Conservation (phyloP, 2,329 filamentous ascomycete species). For the Coniella vitis region DNA sequence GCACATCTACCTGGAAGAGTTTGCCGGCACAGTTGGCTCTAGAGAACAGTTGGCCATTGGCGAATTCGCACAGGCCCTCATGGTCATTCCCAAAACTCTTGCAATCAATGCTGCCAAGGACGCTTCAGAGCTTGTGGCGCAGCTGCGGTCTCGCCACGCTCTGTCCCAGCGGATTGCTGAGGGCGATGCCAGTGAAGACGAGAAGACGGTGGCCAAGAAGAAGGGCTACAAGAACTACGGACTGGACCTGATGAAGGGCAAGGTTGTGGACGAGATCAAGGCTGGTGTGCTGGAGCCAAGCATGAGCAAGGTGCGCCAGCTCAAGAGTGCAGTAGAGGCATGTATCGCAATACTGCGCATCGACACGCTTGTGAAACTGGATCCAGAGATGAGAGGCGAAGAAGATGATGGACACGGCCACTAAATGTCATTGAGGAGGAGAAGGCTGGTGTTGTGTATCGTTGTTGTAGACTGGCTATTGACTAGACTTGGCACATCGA, state of each 20-base stretch:
- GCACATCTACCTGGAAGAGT: conserved; percentile 98
- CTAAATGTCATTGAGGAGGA: too few species aligned
- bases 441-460: neutral
- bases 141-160: conserved; percentile 89
- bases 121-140: conserved; percentile 87
- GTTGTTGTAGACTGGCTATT: neutral
- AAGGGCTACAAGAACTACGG: conserved; percentile 99
- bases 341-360: conserved; percentile 99
- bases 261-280: conserved; percentile 90
- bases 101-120: conserved; percentile 97
- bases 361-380: conserved; percentile 96
- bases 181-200: conserved; percentile 75
- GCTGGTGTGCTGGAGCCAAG: conserved; percentile 91
- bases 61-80: conserved; percentile 91
- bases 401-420: conserved; percentile 84
- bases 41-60: conserved; percentile 96
- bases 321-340: conserved; percentile 97
- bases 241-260: conserved; percentile 80
- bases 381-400: conserved; percentile 72
- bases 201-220: conserved; percentile 83
- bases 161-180: conserved; percentile 88
- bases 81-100: conserved; percentile 91
- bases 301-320: conserved; percentile 95
- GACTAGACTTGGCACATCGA: neutral
- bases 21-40: conserved; percentile 92